Base-by-base conservation (phyloP, 2,329 filamentous ascomycete species). In the Myriosclerotinia curreyana region DNA sequence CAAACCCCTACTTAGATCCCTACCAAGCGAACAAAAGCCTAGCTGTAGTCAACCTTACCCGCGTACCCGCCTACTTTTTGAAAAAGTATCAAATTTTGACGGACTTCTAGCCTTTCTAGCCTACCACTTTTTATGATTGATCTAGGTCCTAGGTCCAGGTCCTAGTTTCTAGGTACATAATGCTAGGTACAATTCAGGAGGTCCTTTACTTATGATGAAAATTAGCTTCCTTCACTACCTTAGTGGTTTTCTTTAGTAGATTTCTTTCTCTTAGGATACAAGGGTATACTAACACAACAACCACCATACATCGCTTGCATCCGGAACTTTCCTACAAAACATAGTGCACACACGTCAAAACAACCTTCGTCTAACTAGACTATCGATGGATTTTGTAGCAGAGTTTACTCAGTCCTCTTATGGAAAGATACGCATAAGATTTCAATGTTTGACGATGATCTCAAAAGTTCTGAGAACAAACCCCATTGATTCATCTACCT, bases 391-490 rank as follows among this genome's bases (percentile, higher is more conserved):
- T 5, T 36, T 52, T 52, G 58, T 51, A 60, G 48, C 58, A 51
- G 58, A 54, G 15, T 62, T 48, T 28, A 44, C 40, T 62, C 40
- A 53, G 50, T 40, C 31, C 44, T 54, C 31, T 48, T 28, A 46
- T 55, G 28, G 31, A 17, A 48, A 62, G 31, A 38, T 36, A 56
- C 28, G 60, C 36, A 28, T 62, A 36, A 48, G 7, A 22, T n/a
- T 22, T 48, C 55, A 48, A 36, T 42, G 55, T 59, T 59, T 59
- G 55, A 59, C 55, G 28, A 59, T 59, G 55, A 59, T 48, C 42
- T 36, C 55, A 48, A 36, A 59, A 38, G 31, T 48, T 48, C 55
- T 42, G 42, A 58, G 55, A 48, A 48, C 12, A 38, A 36, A 14
- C 50, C 31, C 31, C 34, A 25, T 48, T 58, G 28, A 48, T 48